phyloP scores from a whole-genome alignment of 768 basidiomycete genomes.

The Leccinum disarticulatum region DNA sequence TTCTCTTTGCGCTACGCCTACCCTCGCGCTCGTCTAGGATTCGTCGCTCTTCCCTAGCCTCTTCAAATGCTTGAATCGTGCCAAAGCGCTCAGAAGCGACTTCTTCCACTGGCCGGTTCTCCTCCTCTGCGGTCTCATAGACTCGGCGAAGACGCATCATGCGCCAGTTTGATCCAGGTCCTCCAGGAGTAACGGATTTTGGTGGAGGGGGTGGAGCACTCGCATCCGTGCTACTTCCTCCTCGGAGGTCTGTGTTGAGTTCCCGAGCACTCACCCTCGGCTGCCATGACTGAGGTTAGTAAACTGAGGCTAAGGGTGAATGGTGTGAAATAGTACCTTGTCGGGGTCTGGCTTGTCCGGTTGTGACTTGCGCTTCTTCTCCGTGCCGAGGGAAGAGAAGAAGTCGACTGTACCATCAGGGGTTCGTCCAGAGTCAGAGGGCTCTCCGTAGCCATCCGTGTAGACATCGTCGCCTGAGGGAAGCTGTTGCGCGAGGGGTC shows the following conservation, averaged over 20 bases:
- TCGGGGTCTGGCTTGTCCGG: conserved; percentile 66
- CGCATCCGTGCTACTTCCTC: conserved; percentile 42
- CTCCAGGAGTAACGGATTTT: conserved; percentile 69
- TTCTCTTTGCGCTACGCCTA: conserved; percentile 41
- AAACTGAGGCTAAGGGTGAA: background rate
- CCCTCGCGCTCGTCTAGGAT: conserved; percentile 82
- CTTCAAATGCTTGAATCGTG: conserved; percentile 79
- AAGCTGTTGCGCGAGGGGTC: conserved; percentile 31
- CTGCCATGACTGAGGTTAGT: conserved; percentile 36
- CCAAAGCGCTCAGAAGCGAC: conserved; percentile 90
- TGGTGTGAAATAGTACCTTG: conserved; percentile 46
- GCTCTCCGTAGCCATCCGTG: conserved; percentile 66
- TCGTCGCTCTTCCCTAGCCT: conserved; percentile 82
- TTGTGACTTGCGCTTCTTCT: conserved; percentile 64
- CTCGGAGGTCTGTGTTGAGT: conserved; percentile 57
- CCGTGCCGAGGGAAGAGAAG: conserved; percentile 85
- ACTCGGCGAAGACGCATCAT: conserved; percentile 95
- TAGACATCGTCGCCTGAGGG: conserved; percentile 47
- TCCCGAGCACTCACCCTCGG: conserved; percentile 61
- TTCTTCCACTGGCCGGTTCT: conserved; percentile 66
- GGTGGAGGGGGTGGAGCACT: conserved; percentile 37
- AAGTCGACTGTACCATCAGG: conserved; percentile 73
- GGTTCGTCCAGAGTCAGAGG: conserved; percentile 44
- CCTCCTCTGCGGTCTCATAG: conserved; percentile 89
- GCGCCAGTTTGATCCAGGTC: conserved; percentile 93